These are phyloP conservation scores for Geranium incanum DNA, from an alignment of 441 rosid genomes.

Conservation along the genomic window DNA sequence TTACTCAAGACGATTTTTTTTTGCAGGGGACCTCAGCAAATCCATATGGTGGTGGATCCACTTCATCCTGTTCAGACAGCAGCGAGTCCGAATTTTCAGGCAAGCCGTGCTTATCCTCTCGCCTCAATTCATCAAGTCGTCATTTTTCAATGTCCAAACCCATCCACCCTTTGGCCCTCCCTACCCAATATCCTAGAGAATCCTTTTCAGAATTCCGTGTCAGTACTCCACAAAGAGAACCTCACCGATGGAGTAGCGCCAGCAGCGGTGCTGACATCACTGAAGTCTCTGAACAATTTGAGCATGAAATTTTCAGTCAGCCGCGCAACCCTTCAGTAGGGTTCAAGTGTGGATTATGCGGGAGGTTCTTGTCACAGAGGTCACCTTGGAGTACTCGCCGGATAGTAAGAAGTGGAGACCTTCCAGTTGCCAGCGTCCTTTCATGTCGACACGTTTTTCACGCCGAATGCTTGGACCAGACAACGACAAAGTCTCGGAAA, in stretches of 20 bases:
- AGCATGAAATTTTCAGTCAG: constrained; percentile 33
- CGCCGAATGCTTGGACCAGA: constrained; percentile 58
- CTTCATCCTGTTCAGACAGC: constrained; percentile 41
- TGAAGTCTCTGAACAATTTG: constrained; percentile 43
- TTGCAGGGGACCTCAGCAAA: constrained; percentile 39
- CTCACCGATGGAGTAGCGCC: constrained; percentile 37
- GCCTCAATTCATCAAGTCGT: constrained; percentile 35
- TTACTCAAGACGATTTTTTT: constrained; percentile 11
- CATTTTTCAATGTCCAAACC: constrained; percentile 52
- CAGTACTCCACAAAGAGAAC: constrained; percentile 29
- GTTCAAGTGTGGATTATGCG: constrained; percentile 45
- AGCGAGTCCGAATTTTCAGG: constrained; percentile 38
- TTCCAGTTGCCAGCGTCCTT: constrained; percentile 54
- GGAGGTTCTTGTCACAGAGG: constrained; percentile 44
- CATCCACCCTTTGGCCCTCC: constrained; percentile 44
- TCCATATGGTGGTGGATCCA: constrained; percentile 32
- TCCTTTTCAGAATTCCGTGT: constrained; percentile 25
- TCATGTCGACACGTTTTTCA: constrained; percentile 51
- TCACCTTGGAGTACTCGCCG: constrained; percentile 51
- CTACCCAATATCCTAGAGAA: constrained; percentile 25
- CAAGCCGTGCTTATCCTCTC: constrained; percentile 34
- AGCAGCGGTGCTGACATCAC: constrained; percentile 43
- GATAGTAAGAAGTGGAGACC: constrained; percentile 46
- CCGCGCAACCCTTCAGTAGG: constrained; percentile 27
- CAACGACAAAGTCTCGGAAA: constrained; percentile 33